phyloP scores from a whole-genome alignment of 441 rosid genomes.

The Melastoma candidum region DNA sequence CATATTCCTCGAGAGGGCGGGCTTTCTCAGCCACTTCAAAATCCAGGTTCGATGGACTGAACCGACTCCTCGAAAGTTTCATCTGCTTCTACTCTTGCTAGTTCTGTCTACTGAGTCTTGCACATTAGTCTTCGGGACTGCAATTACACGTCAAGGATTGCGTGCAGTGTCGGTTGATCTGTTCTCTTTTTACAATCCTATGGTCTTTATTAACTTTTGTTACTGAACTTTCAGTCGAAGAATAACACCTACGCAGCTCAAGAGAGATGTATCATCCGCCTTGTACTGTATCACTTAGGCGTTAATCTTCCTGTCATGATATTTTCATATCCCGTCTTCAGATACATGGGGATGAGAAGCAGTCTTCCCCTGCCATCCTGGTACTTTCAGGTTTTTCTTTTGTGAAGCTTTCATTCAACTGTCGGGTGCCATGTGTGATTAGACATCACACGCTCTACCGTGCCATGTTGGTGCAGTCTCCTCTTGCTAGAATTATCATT shows the following conservation, averaged over 20 bases:
- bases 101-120: neutral
- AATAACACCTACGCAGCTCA: conserved; percentile 86
- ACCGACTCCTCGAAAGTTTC: too few species aligned
- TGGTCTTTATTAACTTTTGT: too few species aligned
- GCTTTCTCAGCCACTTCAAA: conserved; percentile 78
- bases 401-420: neutral
- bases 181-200: too few species aligned
- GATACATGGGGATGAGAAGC: conserved; percentile 81
- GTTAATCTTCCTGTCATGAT: conserved; percentile 92
- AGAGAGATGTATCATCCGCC: conserved; percentile 75
- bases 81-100: conserved; percentile 3
- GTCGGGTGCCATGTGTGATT: too few species aligned
- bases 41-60: conserved; percentile 54
- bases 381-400: conserved; percentile 83
- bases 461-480: too few species aligned
- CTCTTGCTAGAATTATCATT: too few species aligned
- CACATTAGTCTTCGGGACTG: too few species aligned
- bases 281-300: conserved; percentile 71
- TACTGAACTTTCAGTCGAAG: conserved; percentile 41
- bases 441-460: too few species aligned
- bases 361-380: conserved; percentile 96
- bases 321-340: conserved; percentile 86
- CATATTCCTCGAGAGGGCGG: conserved; percentile 75
- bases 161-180: too few species aligned
- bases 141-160: too few species aligned